Percentiles rank a stretch among this genome's conserved stretches.
phyloP scores from a whole-genome alignment of 208 protist species.

The Trypanosoma conorhini region DNA sequence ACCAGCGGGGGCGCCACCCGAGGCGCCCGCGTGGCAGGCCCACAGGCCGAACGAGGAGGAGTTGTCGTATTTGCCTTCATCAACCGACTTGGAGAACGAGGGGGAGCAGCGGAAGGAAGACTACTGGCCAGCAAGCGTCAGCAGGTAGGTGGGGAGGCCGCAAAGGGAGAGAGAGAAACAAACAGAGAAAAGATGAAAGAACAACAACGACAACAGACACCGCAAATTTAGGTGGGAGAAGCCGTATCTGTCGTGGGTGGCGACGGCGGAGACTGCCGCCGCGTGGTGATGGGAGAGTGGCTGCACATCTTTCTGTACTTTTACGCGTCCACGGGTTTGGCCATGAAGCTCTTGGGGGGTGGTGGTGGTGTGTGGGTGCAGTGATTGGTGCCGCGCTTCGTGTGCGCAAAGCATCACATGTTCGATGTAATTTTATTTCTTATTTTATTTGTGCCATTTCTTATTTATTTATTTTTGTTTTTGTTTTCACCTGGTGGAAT shows the following conservation, averaged over 20 bases:
- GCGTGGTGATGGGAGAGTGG: neutral
- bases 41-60: neutral
- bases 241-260: neutral
- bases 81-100: neutral
- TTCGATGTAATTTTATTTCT: neutral
- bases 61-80: conserved; percentile 1
- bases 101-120: neutral
- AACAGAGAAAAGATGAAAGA: neutral
- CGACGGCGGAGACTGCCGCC: neutral
- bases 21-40: neutral
- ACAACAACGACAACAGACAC: neutral
- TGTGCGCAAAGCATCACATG: neutral
- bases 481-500: neutral
- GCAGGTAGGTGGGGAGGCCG: conserved; percentile 18
- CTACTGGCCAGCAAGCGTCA: conserved; percentile 47
- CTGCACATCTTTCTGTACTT: neutral
- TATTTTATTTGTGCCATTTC: neutral
- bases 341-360: neutral
- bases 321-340: neutral
- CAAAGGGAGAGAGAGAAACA: too few species aligned
- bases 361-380: neutral
- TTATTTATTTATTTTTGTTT: neutral
- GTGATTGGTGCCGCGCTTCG: neutral
- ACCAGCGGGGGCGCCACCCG: too few species aligned
- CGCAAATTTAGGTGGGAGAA: neutral